phyloP scores from a whole-genome alignment of 352 stramenopile genomes.

The Globisporangium lucens region DNA sequence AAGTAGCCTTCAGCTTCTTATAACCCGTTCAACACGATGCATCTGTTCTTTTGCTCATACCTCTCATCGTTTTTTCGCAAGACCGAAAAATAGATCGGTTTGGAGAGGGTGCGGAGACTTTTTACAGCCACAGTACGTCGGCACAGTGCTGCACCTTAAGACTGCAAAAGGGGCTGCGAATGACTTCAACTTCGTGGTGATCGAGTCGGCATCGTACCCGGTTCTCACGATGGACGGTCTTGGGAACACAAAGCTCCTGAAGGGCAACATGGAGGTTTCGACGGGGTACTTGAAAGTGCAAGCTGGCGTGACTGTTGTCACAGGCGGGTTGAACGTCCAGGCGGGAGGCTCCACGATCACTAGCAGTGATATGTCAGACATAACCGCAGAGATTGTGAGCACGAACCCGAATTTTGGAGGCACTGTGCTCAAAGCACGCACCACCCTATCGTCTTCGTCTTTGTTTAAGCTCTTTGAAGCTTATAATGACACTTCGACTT shows the following conservation, averaged over 20 bases:
- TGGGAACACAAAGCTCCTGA: constrained; percentile 45
- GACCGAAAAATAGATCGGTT: too few relatives aligned
- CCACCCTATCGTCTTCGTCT: constrained; percentile 19
- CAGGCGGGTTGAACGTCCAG: constrained; percentile 33
- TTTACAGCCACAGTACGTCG: too few relatives aligned
- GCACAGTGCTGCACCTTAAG: constrained; percentile 58
- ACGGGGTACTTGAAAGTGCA: constrained; percentile 50
- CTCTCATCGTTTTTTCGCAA: too few relatives aligned
- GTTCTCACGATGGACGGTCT: constrained; percentile 57
- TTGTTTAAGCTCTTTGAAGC: constrained; percentile 47
- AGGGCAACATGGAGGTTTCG: constrained; percentile 51
- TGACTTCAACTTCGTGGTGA: constrained; percentile 68
- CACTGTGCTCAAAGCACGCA: constrained; percentile 32
- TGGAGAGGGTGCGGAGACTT: too few relatives aligned
- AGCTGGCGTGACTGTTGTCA: constrained; percentile 30
- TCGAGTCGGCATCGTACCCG: constrained; percentile 38
- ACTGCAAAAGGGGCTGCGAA: constrained; percentile 46
- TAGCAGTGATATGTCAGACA: constrained; percentile 16
- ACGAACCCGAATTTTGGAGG: constrained; percentile 30
- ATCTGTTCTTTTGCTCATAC: too few relatives aligned
- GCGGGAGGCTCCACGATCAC: constrained; percentile 34
- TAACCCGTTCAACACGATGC: too few relatives aligned
- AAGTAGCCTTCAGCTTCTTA: too few relatives aligned
- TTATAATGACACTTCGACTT: constrained; percentile 22
- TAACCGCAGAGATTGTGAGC: constrained; percentile 36